A percentile compares a stretch with the other conserved stretches of the same genome.
Conservation (phyloP, 2,329 filamentous ascomycete genomes). For the Colletotrichum destructivum region DNA sequence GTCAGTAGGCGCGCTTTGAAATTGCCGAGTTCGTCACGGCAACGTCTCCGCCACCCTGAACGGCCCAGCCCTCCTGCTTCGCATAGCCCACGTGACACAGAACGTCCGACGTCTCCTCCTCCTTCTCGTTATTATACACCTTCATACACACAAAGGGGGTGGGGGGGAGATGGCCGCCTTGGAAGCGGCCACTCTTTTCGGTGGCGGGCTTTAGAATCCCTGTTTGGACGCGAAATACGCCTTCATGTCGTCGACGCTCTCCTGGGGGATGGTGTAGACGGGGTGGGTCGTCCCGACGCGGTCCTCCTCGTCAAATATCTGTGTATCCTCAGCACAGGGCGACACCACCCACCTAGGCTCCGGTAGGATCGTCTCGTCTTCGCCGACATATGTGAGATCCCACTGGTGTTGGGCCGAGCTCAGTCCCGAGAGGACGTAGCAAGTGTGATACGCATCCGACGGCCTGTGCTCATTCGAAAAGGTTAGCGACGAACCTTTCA, state of each 20-base stretch:
- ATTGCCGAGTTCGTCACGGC: conserved; percentile 21
- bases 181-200: conserved; percentile 16
- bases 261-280: conserved; percentile 86
- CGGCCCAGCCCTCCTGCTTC: conserved; percentile 1
- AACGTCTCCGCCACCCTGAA: conserved; percentile 11
- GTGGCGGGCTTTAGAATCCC: conserved; percentile 61
- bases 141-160: conserved; percentile 17
- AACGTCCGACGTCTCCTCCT: background rate
- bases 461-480: conserved; percentile 60
- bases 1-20: conserved; percentile 1
- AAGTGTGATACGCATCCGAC: conserved; percentile 92
- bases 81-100: conserved; percentile 29
- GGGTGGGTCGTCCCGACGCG: conserved; percentile 82
- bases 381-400: conserved; percentile 56
- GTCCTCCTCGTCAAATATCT: conserved; percentile 81
- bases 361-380: conserved; percentile 52
- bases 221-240: conserved; percentile 74
- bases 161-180: conserved; percentile 31
- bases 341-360: conserved; percentile 63
- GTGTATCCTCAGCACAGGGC: conserved; percentile 66
- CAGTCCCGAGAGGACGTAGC: conserved; percentile 90
- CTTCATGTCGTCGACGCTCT: conserved; percentile 75
- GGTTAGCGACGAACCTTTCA: conserved; percentile 8
- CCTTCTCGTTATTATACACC: background rate
- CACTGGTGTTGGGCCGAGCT: conserved; percentile 84